Conservation (phyloP, 1,284 basidiomycete genomes). For the Trametes hirsuta region DNA sequence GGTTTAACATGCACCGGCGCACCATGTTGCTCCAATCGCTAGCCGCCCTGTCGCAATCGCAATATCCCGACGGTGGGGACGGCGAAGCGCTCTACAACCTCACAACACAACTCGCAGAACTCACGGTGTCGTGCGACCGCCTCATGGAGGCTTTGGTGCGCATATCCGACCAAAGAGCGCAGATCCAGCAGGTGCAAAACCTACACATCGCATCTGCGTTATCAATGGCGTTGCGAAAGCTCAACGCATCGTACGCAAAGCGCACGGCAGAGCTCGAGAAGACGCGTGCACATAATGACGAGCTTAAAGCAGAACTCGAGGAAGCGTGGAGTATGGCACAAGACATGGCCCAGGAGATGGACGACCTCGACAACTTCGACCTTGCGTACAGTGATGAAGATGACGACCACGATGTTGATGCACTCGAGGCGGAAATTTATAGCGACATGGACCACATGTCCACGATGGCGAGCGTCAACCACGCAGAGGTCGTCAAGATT, state of each 20-base stretch:
- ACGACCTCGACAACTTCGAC: conserved; percentile 47
- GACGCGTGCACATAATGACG: conserved; percentile 48
- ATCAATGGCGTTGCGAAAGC: conserved; percentile 74
- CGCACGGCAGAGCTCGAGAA: conserved; percentile 58
- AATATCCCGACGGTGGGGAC: conserved; percentile 27
- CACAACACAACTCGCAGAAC: conserved; percentile 60
- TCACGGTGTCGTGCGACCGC: conserved; percentile 60
- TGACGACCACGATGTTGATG: conserved; percentile 38
- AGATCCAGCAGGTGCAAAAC: conserved; percentile 62
- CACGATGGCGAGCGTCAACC: conserved; percentile 25
- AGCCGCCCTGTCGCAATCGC: conserved; percentile 34
- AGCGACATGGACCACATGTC: conserved; percentile 30
- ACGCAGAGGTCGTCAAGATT: conserved; percentile 38
- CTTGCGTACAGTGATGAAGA: conserved; percentile 34
- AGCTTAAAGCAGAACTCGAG: conserved; percentile 71
- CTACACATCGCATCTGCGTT: conserved; percentile 73
- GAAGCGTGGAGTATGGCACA: conserved; percentile 82
- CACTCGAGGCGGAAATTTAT: conserved; percentile 29
- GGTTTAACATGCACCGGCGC: conserved; percentile 68
- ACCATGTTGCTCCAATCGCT: conserved; percentile 73
- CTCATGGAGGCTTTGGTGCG: conserved; percentile 58
- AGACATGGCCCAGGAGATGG: conserved; percentile 68
- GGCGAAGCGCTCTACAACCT: conserved; percentile 40
- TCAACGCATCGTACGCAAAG: conserved; percentile 72
- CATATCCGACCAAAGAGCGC: conserved; percentile 62